Evolutionary conservation across 2,329 filamentous ascomycete species (phyloP).

Genomic region (Diaporthe nobilis): DNA sequence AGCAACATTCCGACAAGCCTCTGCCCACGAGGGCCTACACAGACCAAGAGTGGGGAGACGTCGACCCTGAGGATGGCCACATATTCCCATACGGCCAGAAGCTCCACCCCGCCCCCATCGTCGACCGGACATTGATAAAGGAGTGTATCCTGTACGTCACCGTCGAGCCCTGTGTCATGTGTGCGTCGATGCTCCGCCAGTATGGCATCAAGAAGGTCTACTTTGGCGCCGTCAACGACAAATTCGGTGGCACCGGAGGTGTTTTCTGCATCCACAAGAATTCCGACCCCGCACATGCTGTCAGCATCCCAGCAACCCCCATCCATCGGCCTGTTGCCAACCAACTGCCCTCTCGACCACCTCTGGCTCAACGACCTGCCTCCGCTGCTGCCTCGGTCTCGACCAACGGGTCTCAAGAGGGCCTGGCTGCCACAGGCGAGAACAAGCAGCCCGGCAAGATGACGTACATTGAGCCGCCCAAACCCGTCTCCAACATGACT

Average conservation of each 20-base stretch:
- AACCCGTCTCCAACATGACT: conserved; percentile 46
- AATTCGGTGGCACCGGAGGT: conserved; percentile 95
- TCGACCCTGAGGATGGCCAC: conserved; percentile 68
- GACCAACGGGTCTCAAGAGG: conserved; percentile 41
- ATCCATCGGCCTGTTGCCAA: conserved; percentile 47
- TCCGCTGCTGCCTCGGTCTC: conserved; percentile 38
- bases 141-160: conserved; percentile 92
- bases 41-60: conserved; percentile 63
- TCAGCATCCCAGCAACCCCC: conserved; percentile 46
- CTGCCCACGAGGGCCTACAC: conserved; percentile 42
- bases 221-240: conserved; percentile 95
- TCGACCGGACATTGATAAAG: conserved; percentile 77
- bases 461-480: conserved; percentile 40
- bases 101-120: conserved; percentile 66
- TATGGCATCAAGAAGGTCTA: conserved; percentile 91
- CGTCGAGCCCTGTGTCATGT: conserved; percentile 99
- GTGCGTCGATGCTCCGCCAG: conserved; percentile 91
- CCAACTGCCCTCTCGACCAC: conserved; percentile 36
- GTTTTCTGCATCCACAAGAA: conserved; percentile 88
- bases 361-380: conserved; percentile 38
- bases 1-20: conserved; percentile 45
- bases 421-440: conserved; percentile 28
- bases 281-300: conserved; percentile 56
- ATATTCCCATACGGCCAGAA: conserved; percentile 75
- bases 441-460: conserved; percentile 39